Percentiles rank a stretch among this genome's conserved stretches.
Conservation (phyloP, 208 protist genomes). For the Leishmania braziliensis region DNA sequence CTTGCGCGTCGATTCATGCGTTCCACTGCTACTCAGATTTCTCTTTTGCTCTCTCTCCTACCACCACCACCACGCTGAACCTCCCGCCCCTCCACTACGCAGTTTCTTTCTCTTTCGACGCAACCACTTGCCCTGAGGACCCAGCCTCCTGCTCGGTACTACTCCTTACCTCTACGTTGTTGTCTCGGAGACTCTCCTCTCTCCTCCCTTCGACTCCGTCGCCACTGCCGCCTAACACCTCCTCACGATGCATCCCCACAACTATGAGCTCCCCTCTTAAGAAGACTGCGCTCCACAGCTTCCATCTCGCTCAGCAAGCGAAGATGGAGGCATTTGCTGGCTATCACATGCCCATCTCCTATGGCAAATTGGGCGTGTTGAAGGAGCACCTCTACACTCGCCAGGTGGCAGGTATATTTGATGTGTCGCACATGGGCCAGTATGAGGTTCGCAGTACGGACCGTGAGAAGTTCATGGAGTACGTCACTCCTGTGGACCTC, state of each 20-base stretch:
- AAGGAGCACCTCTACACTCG: conserved; percentile 93
- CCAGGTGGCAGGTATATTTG: conserved; percentile 92
- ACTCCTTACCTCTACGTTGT: conserved; percentile 1
- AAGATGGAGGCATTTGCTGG: conserved; percentile 96
- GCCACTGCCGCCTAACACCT: not conserved
- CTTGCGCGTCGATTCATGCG: no score
- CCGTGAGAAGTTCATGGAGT: conserved; percentile 93
- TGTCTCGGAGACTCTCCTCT: conserved; percentile 4
- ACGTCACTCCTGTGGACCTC: conserved; percentile 88
- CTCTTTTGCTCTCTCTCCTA: not conserved
- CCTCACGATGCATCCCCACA: not conserved
- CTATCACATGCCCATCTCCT: conserved; percentile 97
- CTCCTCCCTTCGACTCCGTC: not conserved
- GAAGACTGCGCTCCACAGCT: conserved; percentile 82
- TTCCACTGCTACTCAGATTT: not conserved
- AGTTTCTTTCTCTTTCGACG: not conserved
- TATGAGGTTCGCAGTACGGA: conserved; percentile 91
- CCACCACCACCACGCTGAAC: not conserved
- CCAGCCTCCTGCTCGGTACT: not conserved
- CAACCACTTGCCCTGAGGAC: not conserved
- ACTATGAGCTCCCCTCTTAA: conserved; percentile 46
- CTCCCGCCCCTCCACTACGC: not conserved
- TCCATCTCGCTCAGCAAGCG: conserved; percentile 85
- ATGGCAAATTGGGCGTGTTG: conserved; percentile 79
- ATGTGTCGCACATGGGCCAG: conserved; percentile 98